phyloP scores from a whole-genome alignment of 805 yeast genomes.

The Yamadazyma scolyti region DNA sequence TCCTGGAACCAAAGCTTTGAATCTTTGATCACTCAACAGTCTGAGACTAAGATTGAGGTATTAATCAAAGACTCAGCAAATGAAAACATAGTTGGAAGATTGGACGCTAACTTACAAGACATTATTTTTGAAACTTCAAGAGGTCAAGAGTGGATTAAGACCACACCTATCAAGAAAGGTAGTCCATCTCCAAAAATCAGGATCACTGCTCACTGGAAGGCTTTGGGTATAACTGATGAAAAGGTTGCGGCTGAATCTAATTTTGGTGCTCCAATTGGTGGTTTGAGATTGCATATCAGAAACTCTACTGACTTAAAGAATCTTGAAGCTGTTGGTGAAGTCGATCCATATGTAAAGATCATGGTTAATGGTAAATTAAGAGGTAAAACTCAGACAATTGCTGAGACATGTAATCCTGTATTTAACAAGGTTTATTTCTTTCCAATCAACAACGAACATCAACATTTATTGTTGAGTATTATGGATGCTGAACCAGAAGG shows the following conservation, averaged over 20 bases:
- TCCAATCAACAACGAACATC: slow-evolving; percentile 59
- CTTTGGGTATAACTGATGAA: slow-evolving; percentile 52
- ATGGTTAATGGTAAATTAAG: slow-evolving; percentile 54
- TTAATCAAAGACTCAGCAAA: slow-evolving; percentile 60
- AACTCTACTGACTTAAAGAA: slow-evolving; percentile 49
- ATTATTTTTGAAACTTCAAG: slow-evolving; percentile 45
- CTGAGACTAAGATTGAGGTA: slow-evolving; percentile 51
- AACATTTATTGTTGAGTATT: slow-evolving; percentile 53
- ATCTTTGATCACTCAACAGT: slow-evolving; percentile 57
- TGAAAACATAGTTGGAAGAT: slow-evolving; percentile 50
- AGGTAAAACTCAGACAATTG: slow-evolving; percentile 52
- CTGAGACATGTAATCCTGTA: slow-evolving; percentile 52
- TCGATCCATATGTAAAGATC: slow-evolving; percentile 71
- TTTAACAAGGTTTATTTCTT: slow-evolving; percentile 58
- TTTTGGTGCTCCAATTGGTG: slow-evolving; percentile 63
- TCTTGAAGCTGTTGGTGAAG: slow-evolving; percentile 64
- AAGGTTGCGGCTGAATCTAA: slow-evolving; percentile 41
- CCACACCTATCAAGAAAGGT: slow-evolving; percentile 37
- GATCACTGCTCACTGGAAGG: slow-evolving; percentile 66
- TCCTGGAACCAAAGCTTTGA: slow-evolving; percentile 65
- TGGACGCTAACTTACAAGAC: slow-evolving; percentile 51
- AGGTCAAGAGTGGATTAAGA: slow-evolving; percentile 48
- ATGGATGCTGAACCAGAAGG: slow-evolving; percentile 66
- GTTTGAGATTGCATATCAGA: slow-evolving; percentile 55
- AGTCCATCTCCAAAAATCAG: slow-evolving; percentile 45